Evolutionary conservation across 1,139 yeast genomes (phyloP).

Genomic region (Petasospora fabianii): DNA sequence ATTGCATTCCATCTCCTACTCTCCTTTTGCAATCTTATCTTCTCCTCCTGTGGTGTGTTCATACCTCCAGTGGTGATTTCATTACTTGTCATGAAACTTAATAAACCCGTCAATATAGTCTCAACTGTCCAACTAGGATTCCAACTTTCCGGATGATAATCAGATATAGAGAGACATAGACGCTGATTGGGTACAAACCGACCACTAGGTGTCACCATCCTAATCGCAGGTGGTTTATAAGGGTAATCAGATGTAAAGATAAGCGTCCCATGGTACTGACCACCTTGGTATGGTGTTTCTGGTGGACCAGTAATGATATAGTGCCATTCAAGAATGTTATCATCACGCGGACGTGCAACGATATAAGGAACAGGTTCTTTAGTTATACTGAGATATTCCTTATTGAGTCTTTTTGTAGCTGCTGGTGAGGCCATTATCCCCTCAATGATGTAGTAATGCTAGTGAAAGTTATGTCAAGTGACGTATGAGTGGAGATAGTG

Average conservation of each 20-base stretch:
- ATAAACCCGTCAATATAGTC: slow-evolving; percentile 65
- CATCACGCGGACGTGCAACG: slow-evolving; percentile 64
- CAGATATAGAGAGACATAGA: slow-evolving; percentile 44
- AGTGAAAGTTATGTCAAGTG: too few relatives aligned
- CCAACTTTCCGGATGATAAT: slow-evolving; percentile 80
- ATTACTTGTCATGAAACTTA: slow-evolving; percentile 56
- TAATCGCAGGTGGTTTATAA: slow-evolving; percentile 72
- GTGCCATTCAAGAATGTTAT: slow-evolving; percentile 68
- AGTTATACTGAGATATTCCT: slow-evolving; percentile 60
- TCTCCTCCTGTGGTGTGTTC: slow-evolving; percentile 2
- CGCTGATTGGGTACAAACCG: slow-evolving; percentile 42
- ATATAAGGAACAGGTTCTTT: slow-evolving; percentile 66
- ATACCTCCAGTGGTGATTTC: slow-evolving; percentile 22
- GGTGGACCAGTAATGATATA: slow-evolving; percentile 77
- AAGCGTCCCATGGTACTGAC: slow-evolving; percentile 73
- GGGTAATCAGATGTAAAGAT: slow-evolving; percentile 73
- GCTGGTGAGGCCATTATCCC: not conserved
- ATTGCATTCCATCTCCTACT: slow-evolving; percentile 21
- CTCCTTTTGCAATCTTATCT: slow-evolving; percentile 8
- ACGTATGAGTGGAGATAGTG: too few relatives aligned
- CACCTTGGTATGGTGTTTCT: slow-evolving; percentile 65
- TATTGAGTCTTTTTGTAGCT: slow-evolving; percentile 40
- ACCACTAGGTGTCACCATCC: slow-evolving; percentile 75
- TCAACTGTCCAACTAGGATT: slow-evolving; percentile 81
- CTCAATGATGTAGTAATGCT: too few relatives aligned